Evolutionary conservation across 2,329 filamentous ascomycete genomes (phyloP), one percentile per base, ranked within the genome.

Genomic region (Ascochyta clinopodiicola): DNA sequence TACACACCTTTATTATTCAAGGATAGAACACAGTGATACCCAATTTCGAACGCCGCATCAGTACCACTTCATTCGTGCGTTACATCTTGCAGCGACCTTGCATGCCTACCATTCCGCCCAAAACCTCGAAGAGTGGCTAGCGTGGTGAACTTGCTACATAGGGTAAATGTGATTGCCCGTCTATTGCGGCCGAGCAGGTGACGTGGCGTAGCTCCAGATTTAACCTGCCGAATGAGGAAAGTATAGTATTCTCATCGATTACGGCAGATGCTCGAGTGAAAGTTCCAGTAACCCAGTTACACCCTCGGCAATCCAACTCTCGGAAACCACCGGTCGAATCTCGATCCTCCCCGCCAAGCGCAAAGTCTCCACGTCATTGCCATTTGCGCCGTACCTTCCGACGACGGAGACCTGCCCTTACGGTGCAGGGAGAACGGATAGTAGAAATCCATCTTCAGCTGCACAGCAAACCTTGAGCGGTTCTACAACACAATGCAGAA

Each of bases 1-100:
- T 19, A 17, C 8, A 17, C 8, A 24, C 19, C 25, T 27, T 44
- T n/a, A 15, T 24, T 21, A 6, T 32, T 36, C 39, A 24, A 17
- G 10, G 25, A 34, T 22, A 13, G 19, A 43, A 38, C 29, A 45
- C 34, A 37, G 40, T 38, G 52, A 56, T 56, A 56, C 52, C 52
- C 32, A 44, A 17, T 25, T 35, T 35, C n/a, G 15, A 35, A 17
- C 32, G 32, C 32, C n/a, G n/a, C 3, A 35, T 17, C 32, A 17
- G 32, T 35, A 17, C 32, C n/a, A 9, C 6, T 8, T 5, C 15
- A 17, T 35, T 15, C n/a, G 32, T 17, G n/a, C 32, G 32, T 17
- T 17, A n/a, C 15, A 35, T 8, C 8, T 10, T 17, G n/a, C 15
- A 35, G 32, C 31, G 15, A 31, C 29, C 12, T 31, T 31, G 29